Conservation (phyloP, 2,329 filamentous ascomycete genomes). For the Myriangium duriaei region DNA sequence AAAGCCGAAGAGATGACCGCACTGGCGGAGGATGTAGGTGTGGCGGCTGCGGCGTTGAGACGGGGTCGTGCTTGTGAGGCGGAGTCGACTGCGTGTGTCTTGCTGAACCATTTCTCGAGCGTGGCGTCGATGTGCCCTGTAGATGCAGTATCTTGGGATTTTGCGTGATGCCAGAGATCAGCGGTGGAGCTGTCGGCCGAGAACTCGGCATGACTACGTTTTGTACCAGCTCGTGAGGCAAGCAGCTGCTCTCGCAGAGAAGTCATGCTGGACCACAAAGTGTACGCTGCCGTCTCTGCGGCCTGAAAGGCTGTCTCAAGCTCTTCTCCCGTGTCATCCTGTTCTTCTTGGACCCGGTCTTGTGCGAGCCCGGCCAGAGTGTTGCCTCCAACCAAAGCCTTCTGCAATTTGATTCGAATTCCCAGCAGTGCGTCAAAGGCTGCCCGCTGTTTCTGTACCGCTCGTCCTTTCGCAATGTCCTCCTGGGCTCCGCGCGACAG, state of each 20-base stretch:
- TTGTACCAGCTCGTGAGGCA: constrained; percentile 40
- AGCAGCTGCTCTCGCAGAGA: constrained; percentile 51
- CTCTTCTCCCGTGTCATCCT: constrained; percentile 21
- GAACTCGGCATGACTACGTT: constrained; percentile 43
- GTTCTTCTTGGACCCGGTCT: constrained; percentile 29
- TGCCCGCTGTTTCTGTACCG: constrained; percentile 74
- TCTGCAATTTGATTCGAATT: constrained; percentile 83
- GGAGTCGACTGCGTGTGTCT: constrained; percentile 51
- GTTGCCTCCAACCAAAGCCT: constrained; percentile 73
- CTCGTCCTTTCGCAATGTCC: constrained; percentile 73
- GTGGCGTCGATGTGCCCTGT: constrained; percentile 53
- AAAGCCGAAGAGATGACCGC: constrained; percentile 58
- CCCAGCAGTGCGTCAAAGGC: constrained; percentile 83
- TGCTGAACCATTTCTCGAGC: constrained; percentile 82
- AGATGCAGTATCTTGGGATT: constrained; percentile 49
- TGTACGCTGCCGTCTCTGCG: constrained; percentile 74
- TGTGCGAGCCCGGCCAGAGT: constrained; percentile 42
- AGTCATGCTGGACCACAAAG: constrained; percentile 72
- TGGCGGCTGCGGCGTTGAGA: constrained; percentile 36
- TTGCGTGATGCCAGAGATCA: constrained; percentile 61
- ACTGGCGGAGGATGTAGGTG: constrained; percentile 51
- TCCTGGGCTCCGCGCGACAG: constrained; percentile 55
- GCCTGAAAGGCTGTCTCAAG: constrained; percentile 46
- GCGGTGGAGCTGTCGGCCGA: constrained; percentile 46
- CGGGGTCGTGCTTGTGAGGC: constrained; percentile 46